Conservation (phyloP, 441 rosid species). For the Populus hybrid region DNA sequence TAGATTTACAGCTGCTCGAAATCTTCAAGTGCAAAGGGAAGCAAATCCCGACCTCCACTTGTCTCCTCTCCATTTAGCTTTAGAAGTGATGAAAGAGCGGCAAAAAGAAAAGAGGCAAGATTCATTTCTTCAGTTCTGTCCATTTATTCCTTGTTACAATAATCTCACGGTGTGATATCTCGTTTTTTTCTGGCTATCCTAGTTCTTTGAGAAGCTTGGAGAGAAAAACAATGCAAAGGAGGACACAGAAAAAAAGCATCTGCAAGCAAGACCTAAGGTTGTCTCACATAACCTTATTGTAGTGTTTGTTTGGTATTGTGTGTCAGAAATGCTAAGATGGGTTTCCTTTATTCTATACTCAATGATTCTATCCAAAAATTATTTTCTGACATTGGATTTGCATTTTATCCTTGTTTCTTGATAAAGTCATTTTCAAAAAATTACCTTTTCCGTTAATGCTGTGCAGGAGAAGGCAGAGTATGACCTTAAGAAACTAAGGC, state of each 20-base stretch:
- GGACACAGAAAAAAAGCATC: constrained; percentile 32
- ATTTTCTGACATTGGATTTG: not conserved
- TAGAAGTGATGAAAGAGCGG: constrained; percentile 81
- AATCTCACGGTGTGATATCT: not conserved
- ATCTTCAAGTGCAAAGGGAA: constrained; percentile 38
- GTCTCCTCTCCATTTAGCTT: constrained; percentile 61
- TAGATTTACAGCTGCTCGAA: constrained; percentile 36
- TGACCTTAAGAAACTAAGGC: constrained; percentile 20
- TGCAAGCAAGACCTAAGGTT: constrained; percentile 38
- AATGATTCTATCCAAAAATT: not conserved
- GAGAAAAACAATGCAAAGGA: constrained; percentile 48
- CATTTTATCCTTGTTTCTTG: not conserved
- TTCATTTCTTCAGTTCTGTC: constrained; percentile 2
- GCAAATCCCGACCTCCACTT: constrained; percentile 39
- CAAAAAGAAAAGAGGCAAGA: constrained; percentile 77
- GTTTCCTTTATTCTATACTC: not conserved
- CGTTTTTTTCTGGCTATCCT: constrained; percentile 23
- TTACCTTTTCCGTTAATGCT: not conserved
- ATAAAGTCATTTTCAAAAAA: constrained; percentile 3
- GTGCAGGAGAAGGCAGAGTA: constrained; percentile 30
- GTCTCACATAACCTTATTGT: not conserved
- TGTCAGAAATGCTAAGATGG: not conserved
- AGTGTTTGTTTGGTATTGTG: not conserved
- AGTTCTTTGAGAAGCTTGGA: constrained; percentile 67
- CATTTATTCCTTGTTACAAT: constrained; percentile 15